Base-by-base conservation (phyloP, 78 protist species). In the Neovahlkampfia damariscottae region DNA sequence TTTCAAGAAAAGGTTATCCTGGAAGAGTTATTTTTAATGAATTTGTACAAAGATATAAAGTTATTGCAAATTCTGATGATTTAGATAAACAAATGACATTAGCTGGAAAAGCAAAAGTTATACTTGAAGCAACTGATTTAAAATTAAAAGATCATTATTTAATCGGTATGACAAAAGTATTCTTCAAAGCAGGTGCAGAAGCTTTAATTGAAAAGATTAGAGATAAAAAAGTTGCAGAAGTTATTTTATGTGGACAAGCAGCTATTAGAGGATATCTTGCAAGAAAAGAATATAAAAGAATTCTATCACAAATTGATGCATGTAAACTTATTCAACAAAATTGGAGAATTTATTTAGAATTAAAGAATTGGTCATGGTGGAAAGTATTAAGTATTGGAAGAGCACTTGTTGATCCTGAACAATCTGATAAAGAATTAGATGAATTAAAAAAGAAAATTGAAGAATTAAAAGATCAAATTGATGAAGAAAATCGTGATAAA, bases 1-100 rank as follows among this genome's bases (percentile, higher is more conserved):
- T 80, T 7, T 41, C 41, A 2, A 58, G 84, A 2, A 41, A 80
- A 68, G 84, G 84, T 27, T 80, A 80, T 76, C 70, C 84, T 27
- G 79, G 35, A 2, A 41, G 77, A 6, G 5, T 19, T 9, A 41
- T 4, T 37, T 73, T 40, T 9, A 40, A 2, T 2, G 77, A 73
- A 19, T 73, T 73, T 9, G 5, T 4, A 37, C 3, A 7, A n/a
- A 41, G 77, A 3, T 73, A 73, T 59, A 3, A 30, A 50, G 34
- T 50, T n/a, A n/a, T n/a, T n/a, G n/a, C n/a, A n/a, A n/a, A n/a
- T n/a, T n/a, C n/a, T n/a, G n/a, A n/a, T n/a, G n/a, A n/a, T n/a
- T n/a, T n/a, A n/a, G n/a, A n/a, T n/a, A n/a, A n/a, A n/a, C n/a
- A n/a, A n/a, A n/a, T n/a, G n/a, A n/a, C n/a, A n/a, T 50, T 50